These are phyloP conservation scores for Candida boidinii DNA, from an alignment of 805 yeast genomes.

Conservation along the genomic window DNA sequence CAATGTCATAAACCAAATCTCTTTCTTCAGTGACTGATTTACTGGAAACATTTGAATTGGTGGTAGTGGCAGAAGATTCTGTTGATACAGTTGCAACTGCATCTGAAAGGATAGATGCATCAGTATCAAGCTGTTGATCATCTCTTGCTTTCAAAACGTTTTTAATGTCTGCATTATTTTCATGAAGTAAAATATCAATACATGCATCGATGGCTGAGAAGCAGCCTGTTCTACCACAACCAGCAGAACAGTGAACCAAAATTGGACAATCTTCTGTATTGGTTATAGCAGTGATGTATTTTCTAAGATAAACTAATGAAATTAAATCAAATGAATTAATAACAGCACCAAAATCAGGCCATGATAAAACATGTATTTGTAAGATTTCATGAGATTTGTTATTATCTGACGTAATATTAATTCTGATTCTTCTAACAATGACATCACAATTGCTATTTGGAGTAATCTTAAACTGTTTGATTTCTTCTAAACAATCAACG, in stretches of 20 bases:
- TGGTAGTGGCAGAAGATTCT: too few relatives aligned
- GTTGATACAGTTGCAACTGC: too few relatives aligned
- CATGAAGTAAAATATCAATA: slow-evolving; percentile 28
- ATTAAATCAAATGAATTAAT: slow-evolving; percentile 49
- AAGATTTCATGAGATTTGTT: slow-evolving; percentile 34
- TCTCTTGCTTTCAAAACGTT: not conserved
- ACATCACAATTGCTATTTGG: slow-evolving; percentile 13
- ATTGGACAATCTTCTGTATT: slow-evolving; percentile 32
- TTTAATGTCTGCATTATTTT: slow-evolving; percentile 4
- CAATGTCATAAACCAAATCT: slow-evolving; percentile 39
- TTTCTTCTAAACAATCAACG: slow-evolving; percentile 17
- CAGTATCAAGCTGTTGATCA: too few relatives aligned
- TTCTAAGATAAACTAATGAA: slow-evolving; percentile 35
- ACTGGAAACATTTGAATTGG: too few relatives aligned
- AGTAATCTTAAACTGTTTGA: slow-evolving; percentile 18
- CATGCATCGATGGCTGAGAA: slow-evolving; percentile 64
- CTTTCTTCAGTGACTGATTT: too few relatives aligned
- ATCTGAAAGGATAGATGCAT: not conserved
- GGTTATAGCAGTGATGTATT: slow-evolving; percentile 12
- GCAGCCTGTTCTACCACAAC: slow-evolving; percentile 95
- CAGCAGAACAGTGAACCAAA: slow-evolving; percentile 90
- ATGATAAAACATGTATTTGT: slow-evolving; percentile 69
- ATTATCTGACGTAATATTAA: slow-evolving; percentile 24
- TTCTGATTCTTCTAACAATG: slow-evolving; percentile 33
- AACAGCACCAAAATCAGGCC: slow-evolving; percentile 79